phyloP scores from a whole-genome alignment of 2,329 filamentous ascomycete species.

The Colletotrichum brevisporum region DNA sequence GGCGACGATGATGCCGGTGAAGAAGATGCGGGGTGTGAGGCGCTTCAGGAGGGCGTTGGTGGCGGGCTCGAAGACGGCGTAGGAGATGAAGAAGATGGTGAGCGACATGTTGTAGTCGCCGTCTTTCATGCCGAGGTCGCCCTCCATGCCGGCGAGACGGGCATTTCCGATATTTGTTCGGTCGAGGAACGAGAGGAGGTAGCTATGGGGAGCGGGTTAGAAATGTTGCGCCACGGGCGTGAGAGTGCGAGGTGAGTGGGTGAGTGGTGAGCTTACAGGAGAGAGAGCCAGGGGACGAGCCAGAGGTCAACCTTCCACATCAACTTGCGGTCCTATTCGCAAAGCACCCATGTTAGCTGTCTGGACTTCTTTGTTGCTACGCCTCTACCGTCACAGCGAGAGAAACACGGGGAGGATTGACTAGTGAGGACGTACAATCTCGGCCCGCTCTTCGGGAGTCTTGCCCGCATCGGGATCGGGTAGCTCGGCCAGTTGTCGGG shows the following conservation, averaged over 20 bases:
- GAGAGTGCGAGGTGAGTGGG: not conserved
- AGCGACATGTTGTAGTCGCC: slow-evolving; percentile 73
- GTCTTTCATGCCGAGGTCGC: slow-evolving; percentile 38
- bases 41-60: slow-evolving; percentile 77
- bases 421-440: slow-evolving; percentile 65
- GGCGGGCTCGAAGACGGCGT: slow-evolving; percentile 74
- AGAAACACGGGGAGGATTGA: not conserved
- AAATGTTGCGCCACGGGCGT: not conserved
- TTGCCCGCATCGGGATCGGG: slow-evolving; percentile 71
- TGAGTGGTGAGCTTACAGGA: slow-evolving; percentile 29
- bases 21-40: slow-evolving; percentile 74
- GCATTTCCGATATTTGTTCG: slow-evolving; percentile 48
- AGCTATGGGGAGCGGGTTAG: slow-evolving; percentile 18
- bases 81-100: slow-evolving; percentile 79
- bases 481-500: slow-evolving; percentile 46
- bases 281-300: slow-evolving; percentile 70
- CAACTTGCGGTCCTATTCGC: slow-evolving; percentile 71
- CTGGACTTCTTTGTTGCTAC: not conserved
- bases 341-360: slow-evolving; percentile 11
- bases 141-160: slow-evolving; percentile 46
- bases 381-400: not conserved
- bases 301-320: slow-evolving; percentile 73
- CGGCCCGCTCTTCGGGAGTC: slow-evolving; percentile 72
- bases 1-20: slow-evolving; percentile 75
- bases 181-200: slow-evolving; percentile 49